Conservation (phyloP, 2,329 filamentous ascomycete species). For the Pyrenochaeta sp. region DNA sequence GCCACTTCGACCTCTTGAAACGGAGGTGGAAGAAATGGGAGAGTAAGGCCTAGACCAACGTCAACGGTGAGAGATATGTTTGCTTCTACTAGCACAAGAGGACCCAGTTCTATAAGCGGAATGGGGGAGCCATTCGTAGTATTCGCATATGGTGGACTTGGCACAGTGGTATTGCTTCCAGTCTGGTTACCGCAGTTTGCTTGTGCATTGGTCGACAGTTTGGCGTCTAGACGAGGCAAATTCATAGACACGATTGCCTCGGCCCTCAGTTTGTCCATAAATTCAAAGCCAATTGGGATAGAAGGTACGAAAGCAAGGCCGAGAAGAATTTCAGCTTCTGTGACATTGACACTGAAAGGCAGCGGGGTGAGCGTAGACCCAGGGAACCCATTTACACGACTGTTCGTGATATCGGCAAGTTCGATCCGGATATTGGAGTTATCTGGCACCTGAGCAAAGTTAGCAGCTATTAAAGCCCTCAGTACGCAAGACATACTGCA, state of each 20-base stretch:
- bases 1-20: slow-evolving; percentile 19
- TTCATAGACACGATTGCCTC: slow-evolving; percentile 41
- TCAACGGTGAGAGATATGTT: slow-evolving; percentile 33
- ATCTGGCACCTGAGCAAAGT: slow-evolving; percentile 36
- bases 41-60: slow-evolving; percentile 24
- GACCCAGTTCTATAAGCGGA: slow-evolving; percentile 10
- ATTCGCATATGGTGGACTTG: slow-evolving; percentile 9
- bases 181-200: slow-evolving; percentile 25
- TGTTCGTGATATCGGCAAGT: slow-evolving; percentile 32
- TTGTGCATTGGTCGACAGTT: slow-evolving; percentile 31
- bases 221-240: slow-evolving; percentile 41
- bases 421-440: slow-evolving; percentile 41
- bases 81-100: slow-evolving; percentile 35
- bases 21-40: slow-evolving; percentile 29
- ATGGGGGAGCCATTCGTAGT: neutral
- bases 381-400: slow-evolving; percentile 38
- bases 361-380: slow-evolving; percentile 39
- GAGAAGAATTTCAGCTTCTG: slow-evolving; percentile 37
- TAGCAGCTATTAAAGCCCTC: neutral
- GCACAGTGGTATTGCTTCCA: neutral
- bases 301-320: slow-evolving; percentile 41
- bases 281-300: slow-evolving; percentile 47
- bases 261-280: slow-evolving; percentile 37
- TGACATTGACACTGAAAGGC: slow-evolving; percentile 42
- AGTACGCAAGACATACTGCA: slow-evolving; percentile 27